Evolutionary conservation across 2,329 filamentous ascomycete genomes (phyloP).

Genomic region (Fusarium decemcellulare): DNA sequence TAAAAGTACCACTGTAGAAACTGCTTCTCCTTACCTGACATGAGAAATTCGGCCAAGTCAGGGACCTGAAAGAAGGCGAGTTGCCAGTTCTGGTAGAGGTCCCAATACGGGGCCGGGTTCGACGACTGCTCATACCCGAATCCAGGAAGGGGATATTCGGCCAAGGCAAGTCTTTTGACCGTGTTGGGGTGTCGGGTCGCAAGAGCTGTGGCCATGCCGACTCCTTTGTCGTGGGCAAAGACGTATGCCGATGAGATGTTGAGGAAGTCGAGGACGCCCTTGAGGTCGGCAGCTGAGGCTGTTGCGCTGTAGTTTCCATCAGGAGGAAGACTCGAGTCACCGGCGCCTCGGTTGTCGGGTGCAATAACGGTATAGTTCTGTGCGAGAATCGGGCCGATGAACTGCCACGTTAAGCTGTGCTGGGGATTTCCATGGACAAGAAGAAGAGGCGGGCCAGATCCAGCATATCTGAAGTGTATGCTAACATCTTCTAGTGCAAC

Average conservation of each 20-base stretch:
- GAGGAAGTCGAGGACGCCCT: conserved; percentile 58
- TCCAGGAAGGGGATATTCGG: conserved; percentile 59
- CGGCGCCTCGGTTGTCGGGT: conserved; percentile 57
- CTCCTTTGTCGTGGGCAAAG: conserved; percentile 62
- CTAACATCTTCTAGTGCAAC: conserved; percentile 55
- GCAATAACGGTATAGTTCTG: conserved; percentile 61
- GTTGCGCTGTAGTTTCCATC: conserved; percentile 57
- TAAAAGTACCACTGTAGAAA: conserved; percentile 63
- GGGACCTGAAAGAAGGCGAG: conserved; percentile 62
- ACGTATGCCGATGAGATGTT: conserved; percentile 59
- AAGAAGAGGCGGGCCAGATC: conserved; percentile 55
- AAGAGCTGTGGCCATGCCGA: conserved; percentile 57
- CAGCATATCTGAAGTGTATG: conserved; percentile 59
- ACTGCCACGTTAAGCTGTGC: conserved; percentile 56
- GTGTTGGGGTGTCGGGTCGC: conserved; percentile 53
- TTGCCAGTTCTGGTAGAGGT: conserved; percentile 59
- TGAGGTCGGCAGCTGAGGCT: conserved; percentile 56
- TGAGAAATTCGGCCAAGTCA: conserved; percentile 62
- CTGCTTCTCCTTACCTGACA: conserved; percentile 57
- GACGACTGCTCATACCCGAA: conserved; percentile 55
- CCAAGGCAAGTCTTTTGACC: conserved; percentile 53
- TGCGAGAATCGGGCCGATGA: conserved; percentile 56
- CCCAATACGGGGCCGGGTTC: conserved; percentile 51
- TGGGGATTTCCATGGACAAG: conserved; percentile 60
- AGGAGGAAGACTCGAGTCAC: conserved; percentile 56